phyloP scores from a whole-genome alignment of 441 rosid genomes.

The Populus hybrid region DNA sequence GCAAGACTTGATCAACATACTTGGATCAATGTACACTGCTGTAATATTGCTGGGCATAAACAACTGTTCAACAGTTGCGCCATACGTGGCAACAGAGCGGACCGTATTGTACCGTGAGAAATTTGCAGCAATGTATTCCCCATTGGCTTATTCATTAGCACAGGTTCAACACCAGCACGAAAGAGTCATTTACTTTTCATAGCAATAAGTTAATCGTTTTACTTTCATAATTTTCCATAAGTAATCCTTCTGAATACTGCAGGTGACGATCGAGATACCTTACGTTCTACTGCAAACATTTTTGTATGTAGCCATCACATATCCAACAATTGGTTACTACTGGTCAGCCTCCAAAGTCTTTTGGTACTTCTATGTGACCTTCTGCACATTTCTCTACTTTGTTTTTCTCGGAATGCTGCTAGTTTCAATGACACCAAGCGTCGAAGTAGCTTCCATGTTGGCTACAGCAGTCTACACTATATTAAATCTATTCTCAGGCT shows the following conservation, averaged over 20 bases:
- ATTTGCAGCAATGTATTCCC: conserved; percentile 37
- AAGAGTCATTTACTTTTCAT: no score
- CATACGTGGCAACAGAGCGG: conserved; percentile 24
- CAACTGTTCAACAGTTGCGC: conserved; percentile 22
- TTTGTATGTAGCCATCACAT: conserved; percentile 35
- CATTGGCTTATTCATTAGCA: conserved; percentile 30
- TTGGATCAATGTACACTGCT: conserved; percentile 22
- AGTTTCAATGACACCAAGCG: conserved; percentile 42
- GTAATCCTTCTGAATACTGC: conserved; percentile 1
- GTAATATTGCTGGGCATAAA: conserved; percentile 23
- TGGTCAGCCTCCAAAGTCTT: conserved; percentile 41
- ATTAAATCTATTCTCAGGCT: conserved; percentile 56
- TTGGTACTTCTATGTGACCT: conserved; percentile 41
- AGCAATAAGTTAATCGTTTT: neutral
- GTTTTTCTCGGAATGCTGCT: conserved; percentile 52
- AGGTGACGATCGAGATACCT: conserved; percentile 50
- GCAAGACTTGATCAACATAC: no score
- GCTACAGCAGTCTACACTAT: conserved; percentile 39
- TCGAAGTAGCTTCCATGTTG: conserved; percentile 40
- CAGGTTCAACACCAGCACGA: conserved; percentile 7
- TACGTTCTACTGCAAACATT: conserved; percentile 40
- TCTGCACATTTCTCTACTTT: conserved; percentile 47
- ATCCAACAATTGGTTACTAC: conserved; percentile 47
- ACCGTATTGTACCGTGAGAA: conserved; percentile 29
- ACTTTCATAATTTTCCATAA: neutral